phyloP scores from a whole-genome alignment of 768 basidiomycete species.

The Tylopilus balloui region DNA sequence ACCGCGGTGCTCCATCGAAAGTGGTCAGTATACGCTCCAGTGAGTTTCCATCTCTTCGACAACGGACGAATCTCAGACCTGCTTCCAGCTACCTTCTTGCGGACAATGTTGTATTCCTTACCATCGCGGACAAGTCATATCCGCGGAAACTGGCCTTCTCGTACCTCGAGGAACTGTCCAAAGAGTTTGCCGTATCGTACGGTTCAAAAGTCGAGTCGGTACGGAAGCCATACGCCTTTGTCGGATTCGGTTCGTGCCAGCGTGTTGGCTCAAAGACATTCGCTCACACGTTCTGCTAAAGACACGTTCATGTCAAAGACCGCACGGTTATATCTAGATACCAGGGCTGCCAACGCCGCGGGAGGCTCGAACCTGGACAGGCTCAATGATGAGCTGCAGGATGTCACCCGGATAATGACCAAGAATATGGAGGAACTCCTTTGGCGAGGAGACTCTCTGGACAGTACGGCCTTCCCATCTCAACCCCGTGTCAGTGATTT shows the following conservation, averaged over 20 bases:
- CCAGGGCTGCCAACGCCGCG: slow-evolving; percentile 74
- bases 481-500: neutral
- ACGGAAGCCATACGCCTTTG: slow-evolving; percentile 97
- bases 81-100: slow-evolving; percentile 81
- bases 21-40: slow-evolving; percentile 94
- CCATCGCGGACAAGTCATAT: slow-evolving; percentile 95
- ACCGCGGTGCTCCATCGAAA: slow-evolving; percentile 95
- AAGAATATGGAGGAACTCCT: slow-evolving; percentile 99
- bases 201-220: slow-evolving; percentile 89
- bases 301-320: slow-evolving; percentile 99
- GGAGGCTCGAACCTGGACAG: slow-evolving; percentile 68
- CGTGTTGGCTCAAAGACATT: neutral
- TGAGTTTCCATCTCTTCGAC: slow-evolving; percentile 40
- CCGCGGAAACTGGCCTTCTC: slow-evolving; percentile 96
- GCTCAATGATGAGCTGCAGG: slow-evolving; percentile 94
- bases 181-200: slow-evolving; percentile 91
- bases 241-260: slow-evolving; percentile 79
- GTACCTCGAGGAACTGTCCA: slow-evolving; percentile 93
- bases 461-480: slow-evolving; percentile 55
- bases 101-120: slow-evolving; percentile 92
- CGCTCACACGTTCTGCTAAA: slow-evolving; percentile 29
- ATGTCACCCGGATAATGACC: slow-evolving; percentile 99
- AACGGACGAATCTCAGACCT: slow-evolving; percentile 6
- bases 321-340: slow-evolving; percentile 90
- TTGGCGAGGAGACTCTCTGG: slow-evolving; percentile 96